Evolutionary conservation across 768 basidiomycete species (phyloP), one percentile per base, ranked within the genome.

Genomic region (Heimioporus sp.): DNA sequence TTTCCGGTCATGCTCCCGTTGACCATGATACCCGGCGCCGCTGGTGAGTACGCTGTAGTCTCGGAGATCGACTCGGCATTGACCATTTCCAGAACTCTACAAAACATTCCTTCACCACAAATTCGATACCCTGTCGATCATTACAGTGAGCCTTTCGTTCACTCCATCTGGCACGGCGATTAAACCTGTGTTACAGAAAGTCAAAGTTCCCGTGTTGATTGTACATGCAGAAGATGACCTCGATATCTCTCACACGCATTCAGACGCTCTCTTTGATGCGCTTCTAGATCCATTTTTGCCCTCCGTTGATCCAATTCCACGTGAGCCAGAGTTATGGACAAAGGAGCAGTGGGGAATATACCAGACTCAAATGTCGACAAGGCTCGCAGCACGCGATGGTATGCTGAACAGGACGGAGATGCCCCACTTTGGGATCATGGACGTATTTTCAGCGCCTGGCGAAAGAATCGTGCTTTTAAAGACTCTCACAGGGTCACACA

Each of bases 1-100:
- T 59, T 93, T 6, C 92, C 92, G 10, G 66, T 93, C 24, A 67
- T 94, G 53, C 79, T 80, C 49, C 92, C 92, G 0, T 69, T 93
- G 48, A 77, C 79, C 12, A 71, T 71, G 63, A 72, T 93, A 56
- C 87, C 91, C 10, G 70, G 72, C 24, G 77, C 79, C 13, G 76
- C 80, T 2, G 74, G 90, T 90, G 59, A 69, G 87, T 76, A n/a
- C 24, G 7, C 30, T 28, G 24, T 28, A n/a, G 17, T 17, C 5
- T 42, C 16, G 1, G 41, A 35, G 11, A 8, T 24, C 10, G 7
- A 37, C 5, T 19, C 24, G 2, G 19, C 9, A 20, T 20, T 60
- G 53, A 54, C 49, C 0, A 1, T 39, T 13, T n/a, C 16, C 43
- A 89, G 85, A 74, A 39, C 61, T 86, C 11, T 62, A 87, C 28